phyloP scores from a whole-genome alignment of 2,329 filamentous ascomycete species.

The Thyridium curvatum region DNA sequence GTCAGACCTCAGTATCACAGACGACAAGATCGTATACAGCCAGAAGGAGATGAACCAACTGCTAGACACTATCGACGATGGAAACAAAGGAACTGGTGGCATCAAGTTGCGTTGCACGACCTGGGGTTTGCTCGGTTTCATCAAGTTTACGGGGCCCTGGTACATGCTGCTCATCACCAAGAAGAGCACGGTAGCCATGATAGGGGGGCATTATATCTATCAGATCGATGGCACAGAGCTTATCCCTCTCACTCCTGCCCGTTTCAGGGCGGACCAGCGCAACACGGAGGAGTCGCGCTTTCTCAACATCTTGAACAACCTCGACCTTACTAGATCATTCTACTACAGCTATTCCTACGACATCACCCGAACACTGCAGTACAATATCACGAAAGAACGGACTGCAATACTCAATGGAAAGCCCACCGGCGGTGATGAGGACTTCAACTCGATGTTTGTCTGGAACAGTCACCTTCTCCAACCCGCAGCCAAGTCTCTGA shows the following conservation, averaged over 20 bases:
- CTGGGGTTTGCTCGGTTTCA: slow-evolving; percentile 93
- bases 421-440: slow-evolving; percentile 49
- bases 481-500: slow-evolving; percentile 63
- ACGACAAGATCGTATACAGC: slow-evolving; percentile 93
- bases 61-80: slow-evolving; percentile 91
- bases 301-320: slow-evolving; percentile 78
- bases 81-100: slow-evolving; percentile 84
- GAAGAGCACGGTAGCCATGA: slow-evolving; percentile 89
- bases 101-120: slow-evolving; percentile 84
- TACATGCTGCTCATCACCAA: slow-evolving; percentile 98
- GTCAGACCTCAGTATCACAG: slow-evolving; percentile 72
- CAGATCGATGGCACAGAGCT: slow-evolving; percentile 92
- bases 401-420: slow-evolving; percentile 60
- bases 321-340: slow-evolving; percentile 86
- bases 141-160: slow-evolving; percentile 89
- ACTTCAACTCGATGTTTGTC: slow-evolving; percentile 93
- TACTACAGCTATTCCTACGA: slow-evolving; percentile 99
- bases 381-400: slow-evolving; percentile 82
- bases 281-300: slow-evolving; percentile 89
- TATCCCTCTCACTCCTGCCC: slow-evolving; percentile 74
- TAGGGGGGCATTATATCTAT: slow-evolving; percentile 93
- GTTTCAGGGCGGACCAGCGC: slow-evolving; percentile 67
- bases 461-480: slow-evolving; percentile 91
- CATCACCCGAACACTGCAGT: slow-evolving; percentile 83
- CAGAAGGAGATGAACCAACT: slow-evolving; percentile 89